A percentile compares a stretch with the other conserved stretches of the same genome.
phyloP scores from a whole-genome alignment of 768 basidiomycete species.

The Phanerochaete sordida region DNA sequence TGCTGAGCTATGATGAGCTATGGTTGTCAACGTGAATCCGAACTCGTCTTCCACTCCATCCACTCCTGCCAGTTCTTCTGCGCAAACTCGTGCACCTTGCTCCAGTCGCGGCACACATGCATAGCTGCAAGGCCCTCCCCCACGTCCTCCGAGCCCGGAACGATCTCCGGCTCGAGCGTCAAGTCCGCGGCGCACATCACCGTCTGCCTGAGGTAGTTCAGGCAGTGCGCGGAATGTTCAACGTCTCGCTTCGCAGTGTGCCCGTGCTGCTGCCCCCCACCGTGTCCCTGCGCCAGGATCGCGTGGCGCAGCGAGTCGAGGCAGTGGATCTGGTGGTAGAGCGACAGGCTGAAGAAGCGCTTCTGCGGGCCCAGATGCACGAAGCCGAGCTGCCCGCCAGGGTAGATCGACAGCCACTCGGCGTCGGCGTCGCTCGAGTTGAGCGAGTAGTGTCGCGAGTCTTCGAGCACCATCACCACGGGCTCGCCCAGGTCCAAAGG shows the following conservation, averaged over 20 bases:
- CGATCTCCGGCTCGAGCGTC: slow-evolving; percentile 27
- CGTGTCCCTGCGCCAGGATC: slow-evolving; percentile 13
- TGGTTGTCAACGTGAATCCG: no score
- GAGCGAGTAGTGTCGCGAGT: slow-evolving; percentile 29
- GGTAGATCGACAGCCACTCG: slow-evolving; percentile 29
- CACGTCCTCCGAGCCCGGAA: slow-evolving; percentile 15
- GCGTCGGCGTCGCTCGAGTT: slow-evolving; percentile 20
- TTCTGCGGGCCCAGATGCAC: slow-evolving; percentile 22
- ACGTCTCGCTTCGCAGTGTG: not conserved
- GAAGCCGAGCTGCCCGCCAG: slow-evolving; percentile 20
- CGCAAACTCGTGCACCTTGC: slow-evolving; percentile 22
- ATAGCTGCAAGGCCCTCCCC: slow-evolving; percentile 24
- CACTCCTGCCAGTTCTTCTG: slow-evolving; percentile 18
- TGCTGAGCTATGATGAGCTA: no score
- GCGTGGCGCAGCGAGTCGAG: slow-evolving; percentile 25
- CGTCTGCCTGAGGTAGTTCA: slow-evolving; percentile 30
- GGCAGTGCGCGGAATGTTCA: slow-evolving; percentile 29
- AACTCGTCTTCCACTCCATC: not conserved
- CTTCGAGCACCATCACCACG: slow-evolving; percentile 24
- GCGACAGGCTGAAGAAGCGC: slow-evolving; percentile 26
- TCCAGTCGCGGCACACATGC: slow-evolving; percentile 29
- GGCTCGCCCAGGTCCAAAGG: slow-evolving; percentile 17
- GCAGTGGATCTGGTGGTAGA: slow-evolving; percentile 35
- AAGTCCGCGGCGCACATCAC: slow-evolving; percentile 29
- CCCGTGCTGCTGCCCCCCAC: not conserved